A percentile compares a stretch with the other conserved stretches of the same genome.
These are phyloP conservation scores for Xylaria sp. DNA, from an alignment of 2,329 filamentous ascomycete species.

Conservation along the genomic window DNA sequence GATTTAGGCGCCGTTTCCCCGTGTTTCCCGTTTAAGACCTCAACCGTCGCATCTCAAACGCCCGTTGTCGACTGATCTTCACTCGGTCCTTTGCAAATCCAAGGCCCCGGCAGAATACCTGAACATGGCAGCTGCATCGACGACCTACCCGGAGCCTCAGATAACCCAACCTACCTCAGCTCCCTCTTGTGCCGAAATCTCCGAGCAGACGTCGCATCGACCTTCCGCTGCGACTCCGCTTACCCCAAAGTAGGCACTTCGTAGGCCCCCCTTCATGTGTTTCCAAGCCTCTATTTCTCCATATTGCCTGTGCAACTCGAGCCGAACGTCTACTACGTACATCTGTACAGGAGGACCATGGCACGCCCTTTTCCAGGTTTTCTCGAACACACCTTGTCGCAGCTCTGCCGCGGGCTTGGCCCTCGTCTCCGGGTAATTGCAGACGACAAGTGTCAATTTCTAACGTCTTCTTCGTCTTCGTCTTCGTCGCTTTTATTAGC, in stretches of 20 bases:
- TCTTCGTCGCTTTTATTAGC: constrained; percentile 6
- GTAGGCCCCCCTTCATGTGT: no score
- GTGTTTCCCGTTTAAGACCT: constrained; percentile 22
- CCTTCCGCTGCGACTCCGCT: neutral
- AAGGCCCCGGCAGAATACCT: no score
- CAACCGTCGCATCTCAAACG: neutral
- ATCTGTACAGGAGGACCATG: constrained; percentile 10
- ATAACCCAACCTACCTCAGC: no score
- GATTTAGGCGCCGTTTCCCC: constrained; percentile 10
- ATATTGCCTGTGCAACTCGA: neutral
- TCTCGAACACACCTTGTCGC: constrained; percentile 28
- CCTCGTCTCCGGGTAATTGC: constrained; percentile 34
- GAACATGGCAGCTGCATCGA: no score
- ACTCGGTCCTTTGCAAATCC: no score
- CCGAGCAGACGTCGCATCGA: neutral
- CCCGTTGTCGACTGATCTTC: neutral
- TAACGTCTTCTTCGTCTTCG: neutral
- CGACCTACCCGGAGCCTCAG: no score
- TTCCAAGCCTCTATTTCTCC: no score
- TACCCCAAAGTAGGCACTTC: no score
- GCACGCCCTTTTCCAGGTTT: constrained; percentile 9
- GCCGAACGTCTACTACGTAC: neutral
- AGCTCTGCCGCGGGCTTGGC: constrained; percentile 23
- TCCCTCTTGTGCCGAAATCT: neutral
- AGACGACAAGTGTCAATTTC: constrained; percentile 38